phyloP scores from a whole-genome alignment of 2,329 filamentous ascomycete genomes.

The Fusarium tricinctum region DNA sequence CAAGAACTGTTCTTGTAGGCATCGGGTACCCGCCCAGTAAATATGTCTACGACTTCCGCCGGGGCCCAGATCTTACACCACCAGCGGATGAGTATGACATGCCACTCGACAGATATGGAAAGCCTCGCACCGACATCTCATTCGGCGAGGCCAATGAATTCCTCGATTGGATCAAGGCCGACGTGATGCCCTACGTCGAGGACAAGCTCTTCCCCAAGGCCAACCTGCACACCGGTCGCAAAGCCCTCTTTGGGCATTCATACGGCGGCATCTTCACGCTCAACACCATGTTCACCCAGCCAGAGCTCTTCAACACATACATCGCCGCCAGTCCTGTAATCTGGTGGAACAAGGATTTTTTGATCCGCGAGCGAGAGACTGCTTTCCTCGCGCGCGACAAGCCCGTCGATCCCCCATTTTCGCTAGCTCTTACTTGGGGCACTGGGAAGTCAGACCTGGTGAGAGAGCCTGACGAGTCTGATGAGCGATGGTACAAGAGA shows the following conservation, averaged over 20 bases:
- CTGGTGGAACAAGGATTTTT: constrained; percentile 62
- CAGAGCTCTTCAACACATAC: constrained; percentile 59
- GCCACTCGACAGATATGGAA: constrained; percentile 44
- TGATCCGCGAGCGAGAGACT: constrained; percentile 53
- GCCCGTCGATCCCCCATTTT: constrained; percentile 42
- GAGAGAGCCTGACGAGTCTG: constrained; percentile 48
- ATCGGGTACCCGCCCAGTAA: constrained; percentile 52
- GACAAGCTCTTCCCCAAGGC: constrained; percentile 46
- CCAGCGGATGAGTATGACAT: constrained; percentile 47
- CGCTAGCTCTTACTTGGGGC: constrained; percentile 54
- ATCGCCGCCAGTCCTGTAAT: constrained; percentile 62
- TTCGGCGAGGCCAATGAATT: constrained; percentile 62
- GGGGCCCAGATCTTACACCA: constrained; percentile 53
- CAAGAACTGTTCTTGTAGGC: constrained; percentile 51
- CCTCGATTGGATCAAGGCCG: constrained; percentile 58
- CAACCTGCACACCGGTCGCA: constrained; percentile 54
- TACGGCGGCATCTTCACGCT: constrained; percentile 64
- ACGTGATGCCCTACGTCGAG: constrained; percentile 55
- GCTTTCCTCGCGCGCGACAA: constrained; percentile 43
- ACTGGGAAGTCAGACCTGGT: constrained; percentile 51
- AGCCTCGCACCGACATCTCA: constrained; percentile 45
- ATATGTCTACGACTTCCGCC: constrained; percentile 50
- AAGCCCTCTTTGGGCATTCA: constrained; percentile 64
- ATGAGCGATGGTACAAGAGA: constrained; percentile 51
- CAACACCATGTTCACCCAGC: constrained; percentile 59